Percentiles rank a stretch among this genome's conserved stretches.
phyloP scores from a whole-genome alignment of 148 eudicot genomes.

The Silene latifolia region DNA sequence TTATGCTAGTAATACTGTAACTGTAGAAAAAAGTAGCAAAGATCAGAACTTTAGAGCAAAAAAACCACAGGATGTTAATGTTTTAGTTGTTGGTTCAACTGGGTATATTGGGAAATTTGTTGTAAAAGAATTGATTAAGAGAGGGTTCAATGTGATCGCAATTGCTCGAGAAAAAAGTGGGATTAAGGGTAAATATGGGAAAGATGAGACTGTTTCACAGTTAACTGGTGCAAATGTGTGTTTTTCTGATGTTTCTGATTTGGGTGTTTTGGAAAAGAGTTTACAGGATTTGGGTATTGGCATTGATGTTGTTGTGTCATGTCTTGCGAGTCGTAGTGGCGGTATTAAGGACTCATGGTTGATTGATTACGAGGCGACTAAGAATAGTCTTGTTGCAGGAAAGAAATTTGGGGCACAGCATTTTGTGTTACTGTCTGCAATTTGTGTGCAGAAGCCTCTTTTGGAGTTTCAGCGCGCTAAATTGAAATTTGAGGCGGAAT shows the following conservation, averaged over 20 bases:
- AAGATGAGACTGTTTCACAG: slow-evolving; percentile 61
- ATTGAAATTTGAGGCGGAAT: slow-evolving; percentile 81
- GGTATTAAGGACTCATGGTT: slow-evolving; percentile 84
- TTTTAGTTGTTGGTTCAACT: slow-evolving; percentile 87
- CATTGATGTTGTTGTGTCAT: slow-evolving; percentile 89
- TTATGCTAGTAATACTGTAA: slow-evolving; percentile 28
- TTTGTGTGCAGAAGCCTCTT: slow-evolving; percentile 92
- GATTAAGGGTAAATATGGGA: slow-evolving; percentile 53
- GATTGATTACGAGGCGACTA: slow-evolving; percentile 88
- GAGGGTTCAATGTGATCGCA: slow-evolving; percentile 91
- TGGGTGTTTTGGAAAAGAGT: slow-evolving; percentile 55
- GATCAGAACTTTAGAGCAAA: slow-evolving; percentile 50
- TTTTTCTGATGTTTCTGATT: slow-evolving; percentile 79
- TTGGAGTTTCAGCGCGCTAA: slow-evolving; percentile 91
- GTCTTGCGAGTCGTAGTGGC: slow-evolving; percentile 83
- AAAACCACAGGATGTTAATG: slow-evolving; percentile 67
- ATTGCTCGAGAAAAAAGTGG: slow-evolving; percentile 88
- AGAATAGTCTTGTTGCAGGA: slow-evolving; percentile 73
- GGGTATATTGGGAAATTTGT: slow-evolving; percentile 95
- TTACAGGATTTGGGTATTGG: slow-evolving; percentile 48
- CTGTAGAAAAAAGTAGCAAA: slow-evolving; percentile 34
- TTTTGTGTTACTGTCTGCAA: slow-evolving; percentile 85
- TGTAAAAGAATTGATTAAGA: slow-evolving; percentile 61
- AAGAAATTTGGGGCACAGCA: slow-evolving; percentile 68
- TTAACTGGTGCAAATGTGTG: slow-evolving; percentile 75